Percentiles rank a stretch among this genome's conserved stretches.
Evolutionary conservation across 345 rosid genomes (phyloP).

Genomic region (Populus euphratica): DNA sequence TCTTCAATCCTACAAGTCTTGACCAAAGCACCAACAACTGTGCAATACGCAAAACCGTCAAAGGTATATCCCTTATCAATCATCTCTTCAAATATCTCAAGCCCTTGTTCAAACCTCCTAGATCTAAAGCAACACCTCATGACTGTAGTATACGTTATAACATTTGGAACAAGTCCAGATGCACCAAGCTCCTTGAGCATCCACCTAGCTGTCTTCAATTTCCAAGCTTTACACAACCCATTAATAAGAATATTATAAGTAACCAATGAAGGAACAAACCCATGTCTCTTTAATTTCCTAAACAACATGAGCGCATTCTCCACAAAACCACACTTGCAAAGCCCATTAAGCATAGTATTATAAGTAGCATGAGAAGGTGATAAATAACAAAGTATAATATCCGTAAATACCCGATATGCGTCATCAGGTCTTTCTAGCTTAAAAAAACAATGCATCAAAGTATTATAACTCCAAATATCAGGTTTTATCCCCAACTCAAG

Average conservation of each 20-base stretch:
- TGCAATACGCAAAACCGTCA: slow-evolving; percentile 75
- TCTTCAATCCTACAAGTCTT: slow-evolving; percentile 52
- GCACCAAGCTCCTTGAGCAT: slow-evolving; percentile 50
- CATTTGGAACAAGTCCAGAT: slow-evolving; percentile 57
- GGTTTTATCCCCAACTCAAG: slow-evolving; percentile 48
- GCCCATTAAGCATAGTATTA: slow-evolving; percentile 73
- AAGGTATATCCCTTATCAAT: slow-evolving; percentile 58
- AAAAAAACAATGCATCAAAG: slow-evolving; percentile 74
- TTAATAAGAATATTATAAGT: slow-evolving; percentile 72
- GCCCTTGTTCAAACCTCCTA: slow-evolving; percentile 53
- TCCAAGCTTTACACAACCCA: slow-evolving; percentile 66
- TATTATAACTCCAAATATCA: slow-evolving; percentile 81
- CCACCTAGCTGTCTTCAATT: slow-evolving; percentile 49
- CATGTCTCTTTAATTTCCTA: slow-evolving; percentile 47
- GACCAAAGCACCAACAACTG: slow-evolving; percentile 59
- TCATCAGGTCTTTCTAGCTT: slow-evolving; percentile 58
- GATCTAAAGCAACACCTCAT: slow-evolving; percentile 59
- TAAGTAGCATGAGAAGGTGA: slow-evolving; percentile 47
- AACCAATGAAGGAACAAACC: slow-evolving; percentile 49
- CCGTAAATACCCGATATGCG: slow-evolving; percentile 51
- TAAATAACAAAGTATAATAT: slow-evolving; percentile 35
- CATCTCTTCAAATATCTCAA: slow-evolving; percentile 56
- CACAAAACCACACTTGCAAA: slow-evolving; percentile 59
- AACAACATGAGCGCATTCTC: slow-evolving; percentile 55
- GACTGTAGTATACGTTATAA: slow-evolving; percentile 65